Evolutionary conservation across 148 eudicot species (phyloP), one percentile per base, ranked within the genome.

Genomic region (Agrostemma githago): DNA sequence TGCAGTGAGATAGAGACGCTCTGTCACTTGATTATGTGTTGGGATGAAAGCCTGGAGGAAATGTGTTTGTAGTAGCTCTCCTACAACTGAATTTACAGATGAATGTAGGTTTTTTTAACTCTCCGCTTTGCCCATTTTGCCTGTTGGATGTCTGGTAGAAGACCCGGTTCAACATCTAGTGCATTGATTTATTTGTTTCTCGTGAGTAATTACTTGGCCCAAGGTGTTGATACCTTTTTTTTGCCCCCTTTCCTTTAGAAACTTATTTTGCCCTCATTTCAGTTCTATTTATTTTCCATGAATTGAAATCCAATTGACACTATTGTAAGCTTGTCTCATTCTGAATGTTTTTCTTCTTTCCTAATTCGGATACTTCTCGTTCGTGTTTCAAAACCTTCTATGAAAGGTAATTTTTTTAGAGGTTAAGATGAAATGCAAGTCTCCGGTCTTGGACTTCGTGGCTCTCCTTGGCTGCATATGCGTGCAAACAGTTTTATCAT

Each of bases 171-270:
- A 59, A 71, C 59, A 38, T 74, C 34, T 77, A 83, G 82, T 80
- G 82, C 76, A 83, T 78, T 83, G 81, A 78, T 83, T 83, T 75
- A 80, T 83, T 83, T 62, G 62, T 80, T 78, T 80, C 81, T 74
- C 73, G 56, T 5, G 74, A 77, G 40, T 70, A 71, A 71, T 74
- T 78, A 66, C 20, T 80, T 43, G 56, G 26, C 65, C 57, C 64
- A 59, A 58, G 15, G 37, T 37, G 66, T 62, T 37, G 21, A 68
- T 69, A 41, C 17, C 19, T 48, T 66, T 11, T 68, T 12, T 34
- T 14, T 16, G 26, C 44, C 21, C 40, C 8, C 4, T 40, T 72
- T 64, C 57, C 16, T 66, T 43, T 60, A 17, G 16, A 16, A 2
- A 43, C 37, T 44, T 16, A 21, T 71, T 58, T 54, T 10, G 34